These are phyloP conservation scores for Trypanosoma vivax DNA, from an alignment of 208 protist species.

Conservation along the genomic window DNA sequence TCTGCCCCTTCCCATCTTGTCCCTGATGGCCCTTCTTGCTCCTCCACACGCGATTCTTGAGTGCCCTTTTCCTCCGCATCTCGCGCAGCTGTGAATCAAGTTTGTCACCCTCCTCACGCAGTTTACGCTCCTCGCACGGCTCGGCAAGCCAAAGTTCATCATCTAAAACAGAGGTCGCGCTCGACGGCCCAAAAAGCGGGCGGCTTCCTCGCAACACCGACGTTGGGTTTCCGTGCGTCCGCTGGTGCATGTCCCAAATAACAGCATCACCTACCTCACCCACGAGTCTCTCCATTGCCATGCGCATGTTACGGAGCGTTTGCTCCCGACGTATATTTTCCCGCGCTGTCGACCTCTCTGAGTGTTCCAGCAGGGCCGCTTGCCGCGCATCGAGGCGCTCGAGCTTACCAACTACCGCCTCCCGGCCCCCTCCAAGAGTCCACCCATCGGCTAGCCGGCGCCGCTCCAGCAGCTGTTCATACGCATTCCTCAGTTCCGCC, in stretches of 20 bases:
- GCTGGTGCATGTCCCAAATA: conserved; percentile 40
- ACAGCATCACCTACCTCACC: conserved; percentile 43
- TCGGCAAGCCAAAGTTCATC: background rate
- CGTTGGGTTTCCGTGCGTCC: conserved; percentile 1
- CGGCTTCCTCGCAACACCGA: background rate
- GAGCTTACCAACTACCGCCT: conserved; percentile 14
- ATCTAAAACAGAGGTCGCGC: background rate
- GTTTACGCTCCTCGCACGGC: background rate
- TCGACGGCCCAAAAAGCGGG: background rate
- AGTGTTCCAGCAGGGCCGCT: conserved; percentile 1
- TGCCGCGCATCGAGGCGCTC: conserved; percentile 23
- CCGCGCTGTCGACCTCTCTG: conserved; percentile 1
- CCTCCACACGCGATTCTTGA: too few relatives aligned
- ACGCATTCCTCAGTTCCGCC: conserved; percentile 19
- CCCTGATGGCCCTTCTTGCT: background rate
- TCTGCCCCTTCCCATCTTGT: background rate
- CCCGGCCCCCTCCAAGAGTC: conserved; percentile 23
- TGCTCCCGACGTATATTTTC: conserved; percentile 14
- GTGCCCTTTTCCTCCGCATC: background rate
- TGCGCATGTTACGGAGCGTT: conserved; percentile 15
- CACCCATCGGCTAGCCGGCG: conserved; percentile 26
- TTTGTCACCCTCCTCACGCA: conserved; percentile 1
- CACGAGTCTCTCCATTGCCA: conserved; percentile 37
- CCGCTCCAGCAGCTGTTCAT: conserved; percentile 21
- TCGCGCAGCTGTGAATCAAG: background rate